Conservation (phyloP, 352 stramenopile species). For the Phytophthora citricola region DNA sequence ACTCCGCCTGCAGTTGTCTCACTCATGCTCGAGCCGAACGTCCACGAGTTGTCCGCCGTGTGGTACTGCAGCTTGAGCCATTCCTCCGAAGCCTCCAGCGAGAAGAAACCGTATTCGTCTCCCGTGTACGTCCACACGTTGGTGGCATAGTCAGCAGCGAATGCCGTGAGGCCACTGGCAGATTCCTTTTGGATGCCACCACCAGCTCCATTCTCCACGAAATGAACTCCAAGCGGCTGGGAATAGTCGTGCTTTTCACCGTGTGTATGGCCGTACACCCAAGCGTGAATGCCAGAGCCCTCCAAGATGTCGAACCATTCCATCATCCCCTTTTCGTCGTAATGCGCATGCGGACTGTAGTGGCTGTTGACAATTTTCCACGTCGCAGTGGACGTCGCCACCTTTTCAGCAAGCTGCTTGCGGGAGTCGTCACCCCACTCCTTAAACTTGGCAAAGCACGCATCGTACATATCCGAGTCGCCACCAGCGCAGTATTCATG, state of each 20-base stretch:
- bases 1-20: constrained; percentile 49
- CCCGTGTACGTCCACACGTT: constrained; percentile 68
- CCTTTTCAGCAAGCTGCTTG: constrained; percentile 42
- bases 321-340: constrained; percentile 33
- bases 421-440: constrained; percentile 53
- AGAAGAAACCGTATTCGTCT: constrained; percentile 73
- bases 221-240: constrained; percentile 52
- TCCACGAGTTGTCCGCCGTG: constrained; percentile 61
- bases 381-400: constrained; percentile 52
- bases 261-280: constrained; percentile 42
- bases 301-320: constrained; percentile 53
- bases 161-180: constrained; percentile 59
- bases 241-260: constrained; percentile 42
- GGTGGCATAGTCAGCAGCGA: constrained; percentile 45
- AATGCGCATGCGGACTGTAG: constrained; percentile 59
- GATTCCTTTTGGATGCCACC: constrained; percentile 76
- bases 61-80: constrained; percentile 73
- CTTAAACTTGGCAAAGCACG: constrained; percentile 48
- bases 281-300: constrained; percentile 42
- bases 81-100: constrained; percentile 49
- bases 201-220: constrained; percentile 75
- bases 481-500: constrained; percentile 48
- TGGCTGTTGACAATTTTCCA: constrained; percentile 48
- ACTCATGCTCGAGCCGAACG: constrained; percentile 47
- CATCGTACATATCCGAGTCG: constrained; percentile 50